Evolutionary conservation across 2,329 filamentous ascomycete species (phyloP), one percentile per base, ranked within the genome.

Genomic region (Aspergillus pseudoterreus): DNA sequence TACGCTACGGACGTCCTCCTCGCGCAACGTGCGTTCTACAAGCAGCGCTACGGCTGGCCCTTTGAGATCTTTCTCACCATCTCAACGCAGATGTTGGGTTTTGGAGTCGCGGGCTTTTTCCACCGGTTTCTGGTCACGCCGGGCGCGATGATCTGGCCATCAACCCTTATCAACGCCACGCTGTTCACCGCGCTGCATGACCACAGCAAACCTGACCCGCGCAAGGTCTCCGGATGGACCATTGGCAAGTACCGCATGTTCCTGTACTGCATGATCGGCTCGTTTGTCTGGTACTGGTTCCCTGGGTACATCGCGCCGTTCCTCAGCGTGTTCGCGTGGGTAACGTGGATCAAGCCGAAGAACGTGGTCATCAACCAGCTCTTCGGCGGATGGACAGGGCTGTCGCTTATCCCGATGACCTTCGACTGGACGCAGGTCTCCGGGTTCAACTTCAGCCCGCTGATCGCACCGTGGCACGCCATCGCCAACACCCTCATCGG

Each of bases 361-460:
- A 88, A 82, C 53, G 75, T 82, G 0, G 71, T 88, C 9, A 69
- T 90, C 36, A 91, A 90, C 57, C 86, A 90, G 64, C 63, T 90
- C 1, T 90, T 90, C 58, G 87, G 87, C 2, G 85, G 84, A 1
- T 77, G 76, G 45, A 86, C 83, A 0, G 87, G 87, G 0, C 57
- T 90, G 3, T 87, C 83, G 0, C 63, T 90, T 24, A 71, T 90
- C 6, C 86, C 87, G 1, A 82, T 90, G 30, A 89, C 86, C 0
- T 88, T 90, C 62, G 87, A 90, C 72, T 90, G 87, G 86, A 86
- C 84, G 4, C 84, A 88, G 59, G 79, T 89, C 47, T 78, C 84
- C 3, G 87, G 85, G 43, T 90, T 82, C 54, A 75, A 87, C 47
- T 81, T 82, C 27, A 87, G 83, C 9, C 86, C 86, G 17, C 70